Base-by-base conservation (phyloP, 352 stramenopile genomes). In the Saprolegnia diclina region DNA sequence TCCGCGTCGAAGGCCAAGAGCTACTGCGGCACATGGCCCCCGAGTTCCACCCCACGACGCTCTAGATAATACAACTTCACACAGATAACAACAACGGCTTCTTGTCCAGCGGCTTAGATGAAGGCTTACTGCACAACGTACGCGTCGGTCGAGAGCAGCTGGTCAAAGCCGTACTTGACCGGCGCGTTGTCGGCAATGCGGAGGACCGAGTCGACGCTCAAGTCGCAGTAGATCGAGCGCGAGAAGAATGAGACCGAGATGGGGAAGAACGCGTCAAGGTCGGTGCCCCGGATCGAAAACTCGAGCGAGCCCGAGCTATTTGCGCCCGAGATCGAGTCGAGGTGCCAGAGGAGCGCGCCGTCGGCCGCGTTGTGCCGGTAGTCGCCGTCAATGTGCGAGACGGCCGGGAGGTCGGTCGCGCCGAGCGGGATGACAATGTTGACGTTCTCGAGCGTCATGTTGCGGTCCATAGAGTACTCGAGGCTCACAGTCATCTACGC, bases 191-290 rank as follows among this genome's bases (percentile, higher is more conserved):
- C 87, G 56, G 83, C 81, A 16, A 88, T 78, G 70, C 82, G 88
- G 53, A 82, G 76, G 54, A 93, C 87, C 19, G 83, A 75, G 66
- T 91, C 82, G 56, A 95, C 82, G 62, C 90, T 74, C 52, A 92
- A 78, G 62, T 93, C 87, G 76, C 87, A 91, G 83, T 93, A 95
- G 53, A 91, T 82, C 71, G 64, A 90, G 73, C 87, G 87, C 65
- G 87, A 95, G 77, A 92, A 95, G 78, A 95, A 95, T 67, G 85
- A 91, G 26, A 95, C 82, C n/a, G 83, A 73, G 56, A 95, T 88
- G 65, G 87, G 87, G 77, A 95, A 95, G 77, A 93, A 95, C 37
- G 78, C 79, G 71, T 95, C 87, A 53, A 95, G 70, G 64, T 90
- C 84, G 73, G 77, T 80, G 71, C 87, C 85, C 18, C 83, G 85